A percentile compares a stretch with the other conserved stretches of the same genome.
These are phyloP conservation scores for Aspergillus affinis DNA, from an alignment of 495 filamentous ascomycete species.

Conservation along the genomic window DNA sequence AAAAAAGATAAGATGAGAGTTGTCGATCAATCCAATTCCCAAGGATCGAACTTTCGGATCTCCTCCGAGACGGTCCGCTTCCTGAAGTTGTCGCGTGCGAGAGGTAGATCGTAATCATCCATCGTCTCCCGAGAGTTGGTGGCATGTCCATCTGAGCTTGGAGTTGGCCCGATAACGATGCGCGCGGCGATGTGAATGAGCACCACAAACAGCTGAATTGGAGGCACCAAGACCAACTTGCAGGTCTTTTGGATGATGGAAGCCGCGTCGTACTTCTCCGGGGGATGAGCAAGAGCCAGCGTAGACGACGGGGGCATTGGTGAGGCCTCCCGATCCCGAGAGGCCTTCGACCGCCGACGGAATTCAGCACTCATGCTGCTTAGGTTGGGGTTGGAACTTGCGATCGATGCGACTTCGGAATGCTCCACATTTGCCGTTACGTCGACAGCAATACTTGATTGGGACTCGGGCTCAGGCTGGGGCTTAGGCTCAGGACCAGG, in stretches of 20 bases:
- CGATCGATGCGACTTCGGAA: neutral
- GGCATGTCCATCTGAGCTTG: conserved; percentile 21
- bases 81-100: conserved; percentile 32
- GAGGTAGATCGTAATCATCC: conserved; percentile 45
- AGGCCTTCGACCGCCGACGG: conserved; percentile 51
- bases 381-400: conserved; percentile 38
- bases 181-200: conserved; percentile 78
- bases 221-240: conserved; percentile 71
- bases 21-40: conserved; percentile 31
- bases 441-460: neutral
- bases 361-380: conserved; percentile 50
- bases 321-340: conserved; percentile 62
- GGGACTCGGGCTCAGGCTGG: neutral
- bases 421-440: neutral
- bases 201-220: conserved; percentile 68
- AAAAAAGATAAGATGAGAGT: neutral
- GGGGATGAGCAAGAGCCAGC: conserved; percentile 52
- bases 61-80: conserved; percentile 29
- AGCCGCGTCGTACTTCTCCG: conserved; percentile 54
- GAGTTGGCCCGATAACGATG: conserved; percentile 58
- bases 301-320: conserved; percentile 68
- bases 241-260: conserved; percentile 73
- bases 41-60: conserved; percentile 29
- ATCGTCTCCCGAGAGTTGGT: conserved; percentile 22
- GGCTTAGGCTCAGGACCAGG: neutral